phyloP scores from a whole-genome alignment of 75 land plant genomes.

The Picea glauca region DNA sequence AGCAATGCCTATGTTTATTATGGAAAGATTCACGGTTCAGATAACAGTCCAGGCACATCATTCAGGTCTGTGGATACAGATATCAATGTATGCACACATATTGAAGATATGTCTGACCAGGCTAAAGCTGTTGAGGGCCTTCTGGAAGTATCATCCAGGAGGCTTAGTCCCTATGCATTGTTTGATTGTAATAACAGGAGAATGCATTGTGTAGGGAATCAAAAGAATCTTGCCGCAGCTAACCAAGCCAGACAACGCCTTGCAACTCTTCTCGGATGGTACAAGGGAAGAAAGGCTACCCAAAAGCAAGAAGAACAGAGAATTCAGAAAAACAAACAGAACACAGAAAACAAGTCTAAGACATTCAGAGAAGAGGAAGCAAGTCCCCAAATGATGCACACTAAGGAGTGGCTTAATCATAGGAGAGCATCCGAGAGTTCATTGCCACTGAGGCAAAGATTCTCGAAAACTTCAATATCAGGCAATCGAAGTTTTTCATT shows the following conservation, averaged over 20 bases:
- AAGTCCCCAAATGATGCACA: conserved; percentile 8
- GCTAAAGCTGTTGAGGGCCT: not conserved
- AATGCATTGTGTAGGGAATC: not conserved
- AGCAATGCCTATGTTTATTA: conserved; percentile 38
- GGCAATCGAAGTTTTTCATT: conserved; percentile 39
- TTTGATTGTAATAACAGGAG: conserved; percentile 11
- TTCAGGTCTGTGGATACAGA: conserved; percentile 37
- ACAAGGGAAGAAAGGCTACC: conserved; percentile 15
- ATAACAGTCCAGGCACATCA: conserved; percentile 55
- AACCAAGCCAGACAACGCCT: conserved; percentile 33
- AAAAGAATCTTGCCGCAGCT: conserved; percentile 21
- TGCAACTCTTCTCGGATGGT: conserved; percentile 45
- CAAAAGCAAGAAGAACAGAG: conserved; percentile 10
- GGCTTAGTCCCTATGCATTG: conserved; percentile 5
- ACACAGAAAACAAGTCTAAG: conserved; percentile 11
- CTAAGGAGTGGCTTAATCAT: not conserved
- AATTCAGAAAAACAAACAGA: not conserved
- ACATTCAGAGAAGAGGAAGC: not conserved
- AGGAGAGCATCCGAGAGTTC: conserved; percentile 22
- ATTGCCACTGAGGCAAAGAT: conserved; percentile 39
- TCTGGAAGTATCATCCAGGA: conserved; percentile 15
- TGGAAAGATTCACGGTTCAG: conserved; percentile 36
- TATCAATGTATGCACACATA: conserved; percentile 41
- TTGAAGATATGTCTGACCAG: conserved; percentile 12
- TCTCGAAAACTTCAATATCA: conserved; percentile 28